Percentiles rank a stretch among this genome's conserved stretches.
Conservation (phyloP, 495 filamentous ascomycete species). For the Lepraria neglecta region DNA sequence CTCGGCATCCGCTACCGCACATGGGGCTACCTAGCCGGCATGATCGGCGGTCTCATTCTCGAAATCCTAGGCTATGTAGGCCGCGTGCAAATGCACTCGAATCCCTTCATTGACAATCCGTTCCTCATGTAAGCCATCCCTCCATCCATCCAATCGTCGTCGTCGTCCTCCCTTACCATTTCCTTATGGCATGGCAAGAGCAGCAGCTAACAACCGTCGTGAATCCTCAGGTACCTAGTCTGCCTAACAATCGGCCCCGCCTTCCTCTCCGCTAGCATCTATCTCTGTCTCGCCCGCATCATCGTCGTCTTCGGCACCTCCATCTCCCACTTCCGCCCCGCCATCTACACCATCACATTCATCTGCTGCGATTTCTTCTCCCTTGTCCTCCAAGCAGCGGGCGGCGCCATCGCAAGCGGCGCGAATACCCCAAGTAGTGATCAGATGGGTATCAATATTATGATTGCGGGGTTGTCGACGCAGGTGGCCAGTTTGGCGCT, state of each 20-base stretch:
- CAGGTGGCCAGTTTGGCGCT: constrained; percentile 57
- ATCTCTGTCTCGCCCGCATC: constrained; percentile 53
- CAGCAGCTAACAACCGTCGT: too few species aligned
- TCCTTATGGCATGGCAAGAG: too few species aligned
- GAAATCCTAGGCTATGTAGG: not conserved
- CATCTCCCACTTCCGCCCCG: constrained; percentile 50
- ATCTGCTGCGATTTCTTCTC: constrained; percentile 58
- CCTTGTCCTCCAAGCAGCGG: constrained; percentile 55
- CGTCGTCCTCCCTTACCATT: too few species aligned
- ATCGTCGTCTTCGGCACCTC: constrained; percentile 46
- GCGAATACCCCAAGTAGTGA: constrained; percentile 36
- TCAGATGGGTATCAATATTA: constrained; percentile 52
- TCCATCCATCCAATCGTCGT: too few species aligned
- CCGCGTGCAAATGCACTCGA: not conserved
- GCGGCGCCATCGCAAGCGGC: constrained; percentile 53
- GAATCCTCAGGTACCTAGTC: constrained; percentile 61
- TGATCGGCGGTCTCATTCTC: too few species aligned
- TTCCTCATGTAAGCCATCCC: not conserved
- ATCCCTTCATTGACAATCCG: not conserved
- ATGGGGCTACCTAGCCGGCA: too few species aligned
- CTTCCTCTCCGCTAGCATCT: constrained; percentile 57
- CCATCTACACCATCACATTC: constrained; percentile 56
- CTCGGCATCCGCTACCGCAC: constrained; percentile 27
- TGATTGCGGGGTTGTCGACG: constrained; percentile 61
- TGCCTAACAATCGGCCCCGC: constrained; percentile 58